Percentiles rank a stretch among this genome's conserved stretches.
Evolutionary conservation across 2,329 filamentous ascomycete genomes (phyloP).

Genomic region (Verticillium longisporum): DNA sequence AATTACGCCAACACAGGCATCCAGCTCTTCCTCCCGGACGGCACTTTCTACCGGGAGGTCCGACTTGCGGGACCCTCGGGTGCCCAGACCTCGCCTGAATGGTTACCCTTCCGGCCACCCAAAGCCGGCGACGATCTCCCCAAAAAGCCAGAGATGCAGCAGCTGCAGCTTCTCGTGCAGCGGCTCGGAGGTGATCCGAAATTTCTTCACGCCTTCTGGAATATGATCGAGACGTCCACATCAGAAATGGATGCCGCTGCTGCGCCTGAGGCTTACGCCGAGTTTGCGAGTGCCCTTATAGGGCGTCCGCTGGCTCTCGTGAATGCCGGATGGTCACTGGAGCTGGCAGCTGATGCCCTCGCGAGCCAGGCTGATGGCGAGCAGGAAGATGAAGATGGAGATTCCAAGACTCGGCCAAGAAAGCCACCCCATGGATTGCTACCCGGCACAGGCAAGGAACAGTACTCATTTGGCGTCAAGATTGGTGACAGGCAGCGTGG

Average conservation of each 20-base stretch:
- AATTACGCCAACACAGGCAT: slow-evolving; percentile 33
- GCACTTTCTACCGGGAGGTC: slow-evolving; percentile 34
- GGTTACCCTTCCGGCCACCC: neutral
- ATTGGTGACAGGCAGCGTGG: too few species aligned
- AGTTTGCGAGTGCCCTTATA: neutral
- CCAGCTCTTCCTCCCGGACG: slow-evolving; percentile 32
- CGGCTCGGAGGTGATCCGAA: neutral
- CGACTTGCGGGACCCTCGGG: slow-evolving; percentile 9
- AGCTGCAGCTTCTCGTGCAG: neutral
- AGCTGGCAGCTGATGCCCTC: neutral
- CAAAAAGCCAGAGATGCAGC: neutral
- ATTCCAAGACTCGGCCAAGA: too few species aligned
- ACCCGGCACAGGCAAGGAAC: neutral
- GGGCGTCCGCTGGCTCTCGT: neutral
- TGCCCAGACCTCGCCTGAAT: neutral
- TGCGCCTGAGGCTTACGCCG: neutral
- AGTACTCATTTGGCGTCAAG: too few species aligned
- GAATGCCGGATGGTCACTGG: neutral
- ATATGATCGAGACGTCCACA: neutral
- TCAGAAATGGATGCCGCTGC: too few species aligned
- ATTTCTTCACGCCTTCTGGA: neutral
- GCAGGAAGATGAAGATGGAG: neutral
- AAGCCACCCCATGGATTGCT: neutral
- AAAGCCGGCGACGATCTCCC: neutral
- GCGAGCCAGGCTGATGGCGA: neutral